phyloP scores from a whole-genome alignment of 176 grass and related monocot species.

The Zea mays region DNA sequence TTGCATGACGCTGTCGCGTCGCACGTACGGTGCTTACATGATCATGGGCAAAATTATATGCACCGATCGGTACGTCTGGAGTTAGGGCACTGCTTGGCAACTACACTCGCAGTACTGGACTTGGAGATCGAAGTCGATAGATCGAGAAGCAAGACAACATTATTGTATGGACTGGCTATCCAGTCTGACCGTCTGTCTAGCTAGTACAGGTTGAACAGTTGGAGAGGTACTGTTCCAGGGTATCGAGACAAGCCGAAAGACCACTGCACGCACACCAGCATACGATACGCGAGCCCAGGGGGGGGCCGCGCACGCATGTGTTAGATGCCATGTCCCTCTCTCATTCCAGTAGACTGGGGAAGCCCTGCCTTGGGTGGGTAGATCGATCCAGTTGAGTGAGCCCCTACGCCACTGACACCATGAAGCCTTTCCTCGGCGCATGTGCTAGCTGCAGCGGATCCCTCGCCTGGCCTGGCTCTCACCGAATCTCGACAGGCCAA shows the following conservation, averaged over 20 bases:
- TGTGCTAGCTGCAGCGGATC: constrained; percentile 12
- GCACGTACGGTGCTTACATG: no score
- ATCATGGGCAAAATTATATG: no score
- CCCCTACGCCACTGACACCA: background rate
- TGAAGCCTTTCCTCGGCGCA: constrained; percentile 11
- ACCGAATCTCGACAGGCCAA: constrained; percentile 18
- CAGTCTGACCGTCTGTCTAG: no score
- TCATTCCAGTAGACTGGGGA: background rate
- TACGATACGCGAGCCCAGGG: background rate
- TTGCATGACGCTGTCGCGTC: constrained; percentile 18
- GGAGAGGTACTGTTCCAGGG: background rate
- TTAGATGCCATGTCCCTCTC: constrained; percentile 56
- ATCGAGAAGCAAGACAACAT: no score
- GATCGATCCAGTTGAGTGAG: background rate
- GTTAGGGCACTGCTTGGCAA: no score
- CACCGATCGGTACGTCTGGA: no score
- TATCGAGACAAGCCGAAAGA: background rate
- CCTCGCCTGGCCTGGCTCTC: background rate
- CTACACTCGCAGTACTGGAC: no score
- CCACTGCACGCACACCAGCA: background rate
- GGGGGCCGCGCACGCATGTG: constrained; percentile 19
- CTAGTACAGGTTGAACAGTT: no score
- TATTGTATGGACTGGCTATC: no score
- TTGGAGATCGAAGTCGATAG: no score
- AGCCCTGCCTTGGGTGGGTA: background rate